phyloP scores from a whole-genome alignment of 495 filamentous ascomycete genomes.

The Penicillium dipodomyicola region DNA sequence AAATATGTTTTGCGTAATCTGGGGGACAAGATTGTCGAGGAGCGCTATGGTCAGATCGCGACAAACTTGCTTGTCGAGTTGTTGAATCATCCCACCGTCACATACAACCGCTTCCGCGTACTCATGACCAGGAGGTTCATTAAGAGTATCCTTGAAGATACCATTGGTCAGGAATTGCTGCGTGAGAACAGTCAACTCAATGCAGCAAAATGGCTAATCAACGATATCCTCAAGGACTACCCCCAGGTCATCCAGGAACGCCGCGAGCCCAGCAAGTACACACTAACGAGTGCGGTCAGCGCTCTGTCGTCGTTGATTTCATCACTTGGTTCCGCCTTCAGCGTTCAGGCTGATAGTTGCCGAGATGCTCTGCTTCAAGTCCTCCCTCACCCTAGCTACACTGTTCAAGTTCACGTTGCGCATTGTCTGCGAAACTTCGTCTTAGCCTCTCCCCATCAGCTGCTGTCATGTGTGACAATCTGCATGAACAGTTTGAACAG shows the following conservation, averaged over 20 bases:
- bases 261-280: slow-evolving; percentile 85
- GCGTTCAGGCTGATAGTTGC: slow-evolving; percentile 70
- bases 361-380: slow-evolving; percentile 88
- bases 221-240: slow-evolving; percentile 89
- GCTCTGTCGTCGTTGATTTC: slow-evolving; percentile 75
- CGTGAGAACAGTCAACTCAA: slow-evolving; percentile 83
- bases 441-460: slow-evolving; percentile 84
- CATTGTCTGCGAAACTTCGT: slow-evolving; percentile 83
- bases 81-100: slow-evolving; percentile 70
- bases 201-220: slow-evolving; percentile 78
- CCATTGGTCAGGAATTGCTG: slow-evolving; percentile 76
- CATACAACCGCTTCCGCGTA: slow-evolving; percentile 82
- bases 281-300: slow-evolving; percentile 73
- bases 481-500: slow-evolving; percentile 94
- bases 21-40: slow-evolving; percentile 72
- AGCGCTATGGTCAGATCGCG: slow-evolving; percentile 73
- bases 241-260: slow-evolving; percentile 90
- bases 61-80: slow-evolving; percentile 79
- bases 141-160: slow-evolving; percentile 77
- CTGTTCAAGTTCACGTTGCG: slow-evolving; percentile 86
- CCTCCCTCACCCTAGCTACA: slow-evolving; percentile 91
- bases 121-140: slow-evolving; percentile 83
- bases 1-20: slow-evolving; percentile 71
- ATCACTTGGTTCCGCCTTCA: slow-evolving; percentile 78
- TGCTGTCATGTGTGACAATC: slow-evolving; percentile 86